These are phyloP conservation scores for Penicillium mononematosum DNA, from an alignment of 495 filamentous ascomycete species.

Conservation along the genomic window DNA sequence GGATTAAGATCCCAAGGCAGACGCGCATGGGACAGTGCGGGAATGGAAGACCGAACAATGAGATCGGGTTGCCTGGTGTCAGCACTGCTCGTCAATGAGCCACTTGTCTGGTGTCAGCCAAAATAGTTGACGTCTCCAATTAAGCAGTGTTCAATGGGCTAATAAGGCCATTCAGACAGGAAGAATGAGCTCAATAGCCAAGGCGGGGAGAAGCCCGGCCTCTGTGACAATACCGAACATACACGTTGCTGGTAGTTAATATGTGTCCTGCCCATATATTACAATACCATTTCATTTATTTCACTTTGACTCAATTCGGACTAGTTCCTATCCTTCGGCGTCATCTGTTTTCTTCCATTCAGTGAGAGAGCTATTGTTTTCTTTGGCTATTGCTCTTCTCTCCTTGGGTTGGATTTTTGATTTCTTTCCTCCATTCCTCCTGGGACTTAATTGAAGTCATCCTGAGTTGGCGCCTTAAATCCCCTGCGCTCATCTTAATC, in stretches of 20 bases:
- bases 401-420: background rate
- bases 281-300: constrained; percentile 13
- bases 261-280: background rate
- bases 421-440: background rate
- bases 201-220: constrained; percentile 38
- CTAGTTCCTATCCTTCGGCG: constrained; percentile 14
- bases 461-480: background rate
- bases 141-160: constrained; percentile 3
- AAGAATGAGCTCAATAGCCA: constrained; percentile 25
- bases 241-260: constrained; percentile 15
- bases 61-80: background rate
- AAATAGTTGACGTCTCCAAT: background rate
- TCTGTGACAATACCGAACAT: constrained; percentile 39
- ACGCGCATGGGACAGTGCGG: constrained; percentile 23
- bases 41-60: constrained; percentile 2
- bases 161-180: constrained; percentile 20
- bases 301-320: constrained; percentile 6
- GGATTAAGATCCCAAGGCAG: constrained; percentile 16
- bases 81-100: background rate
- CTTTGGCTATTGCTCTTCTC: background rate
- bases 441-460: background rate
- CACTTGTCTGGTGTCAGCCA: background rate
- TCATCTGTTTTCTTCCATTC: constrained; percentile 16
- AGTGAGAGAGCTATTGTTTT: constrained; percentile 1
- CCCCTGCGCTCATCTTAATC: background rate